Evolutionary conservation across 2,329 filamentous ascomycete species (phyloP), one percentile per base, ranked within the genome.

Genomic region (Ophiostoma australiae): DNA sequence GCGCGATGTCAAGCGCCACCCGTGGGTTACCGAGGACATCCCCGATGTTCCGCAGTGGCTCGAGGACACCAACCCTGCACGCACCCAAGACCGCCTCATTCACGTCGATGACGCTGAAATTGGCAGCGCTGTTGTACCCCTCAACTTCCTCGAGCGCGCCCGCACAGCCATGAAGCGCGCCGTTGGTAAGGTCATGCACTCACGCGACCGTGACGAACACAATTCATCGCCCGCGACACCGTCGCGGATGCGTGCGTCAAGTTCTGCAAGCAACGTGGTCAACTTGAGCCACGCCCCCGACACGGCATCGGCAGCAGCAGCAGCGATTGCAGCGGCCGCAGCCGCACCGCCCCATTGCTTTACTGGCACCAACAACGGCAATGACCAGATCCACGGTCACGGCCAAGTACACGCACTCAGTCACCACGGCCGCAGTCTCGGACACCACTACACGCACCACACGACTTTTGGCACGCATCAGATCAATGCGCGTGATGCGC

Each of bases 31-130:
- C 1, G 84, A 90, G 72, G 93, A 91, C 74, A 87, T 98, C 66
- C 82, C 87, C 44, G 90, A 97, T 75, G 87, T 90, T 52, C 82
- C 87, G 41, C 84, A 85, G 11, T 99, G 95, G 95, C 87, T 97
- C n/a, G 93, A 97, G 76, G 93, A 97, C 74, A 97, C 94, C 0
- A 94, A 98, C 76, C 93, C 94, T 1, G 89, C 88, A 52, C 87
- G 90, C 48, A 90, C 89, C 41, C 88, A 91, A 71, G 93, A 93
- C 74, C 89, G 91, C 78, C 93, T 89, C 80, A 98, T 99, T 76
- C 90, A 97, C 78, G 92, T 98, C 67, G 94, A 97, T 72, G 93
- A 92, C 75, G 89, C 89, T 77, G 95, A 99, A 80, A 89, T 99
- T 76, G 94, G 93, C 66, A 88, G 89, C 70, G 95, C 95, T 71